Base-by-base conservation (phyloP, 2,329 filamentous ascomycete genomes). In the Coleophoma crateriformis region DNA sequence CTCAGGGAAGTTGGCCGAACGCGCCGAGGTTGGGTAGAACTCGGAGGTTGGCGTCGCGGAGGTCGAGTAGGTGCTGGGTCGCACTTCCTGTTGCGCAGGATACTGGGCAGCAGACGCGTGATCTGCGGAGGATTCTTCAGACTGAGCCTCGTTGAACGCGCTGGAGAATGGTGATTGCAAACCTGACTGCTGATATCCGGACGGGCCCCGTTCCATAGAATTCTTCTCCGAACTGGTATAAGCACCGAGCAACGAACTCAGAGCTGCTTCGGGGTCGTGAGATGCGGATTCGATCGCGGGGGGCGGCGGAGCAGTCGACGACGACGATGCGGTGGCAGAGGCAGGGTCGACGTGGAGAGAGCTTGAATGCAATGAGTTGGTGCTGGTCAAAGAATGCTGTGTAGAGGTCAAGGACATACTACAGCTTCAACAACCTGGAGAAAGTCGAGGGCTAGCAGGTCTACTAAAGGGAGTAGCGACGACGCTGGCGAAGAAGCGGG, bases 61-160 rank as follows among this genome's bases (percentile, higher is more conserved):
- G 68, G 79, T 85, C 60, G 77, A 73, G 51, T 57, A 63, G 35
- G 58, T 60, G 49, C 65, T 19, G 19, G 40, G 41, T 69, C 88
- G 83, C 65, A 84, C 82, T 75, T 96, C 90, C 75, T 87, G 85
- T 67, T 88, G 86, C 65, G 84, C 82, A 62, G 87, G 78, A 74
- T 95, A 95, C 73, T 92, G 87, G 74, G 87, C 88, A 87, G 88
- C 86, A 88, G 90, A 88, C 73, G 87, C 79, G 79, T 89, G 88
- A 87, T 95, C 91, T 94, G 87, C 83, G 55, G 75, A 74, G 70
- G 85, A 81, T 70, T 79, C 84, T 87, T 95, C 89, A 90, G 90
- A 91, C 78, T 85, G 80, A 73, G 81, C 73, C 76, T 82, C 77
- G 75, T 74, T 78, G 71, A 77, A 78, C 70, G 76, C 77, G 73